Percentiles rank a stretch among this genome's conserved stretches.
phyloP scores from a whole-genome alignment of 768 basidiomycete genomes.

The Agrocybe pediades region DNA sequence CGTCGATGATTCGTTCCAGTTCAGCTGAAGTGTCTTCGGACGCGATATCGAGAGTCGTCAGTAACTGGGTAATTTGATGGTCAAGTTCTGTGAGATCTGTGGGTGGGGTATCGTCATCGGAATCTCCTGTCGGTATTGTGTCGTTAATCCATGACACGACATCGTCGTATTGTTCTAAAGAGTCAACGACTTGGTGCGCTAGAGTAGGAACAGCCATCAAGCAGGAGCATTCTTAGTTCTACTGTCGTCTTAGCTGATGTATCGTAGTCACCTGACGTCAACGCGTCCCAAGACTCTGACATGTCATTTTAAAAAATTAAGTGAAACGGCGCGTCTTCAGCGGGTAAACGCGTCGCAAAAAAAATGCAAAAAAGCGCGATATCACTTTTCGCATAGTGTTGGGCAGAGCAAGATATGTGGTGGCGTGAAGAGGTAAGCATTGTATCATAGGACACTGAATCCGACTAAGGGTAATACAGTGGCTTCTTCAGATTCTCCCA shows the following conservation, averaged over 20 bases:
- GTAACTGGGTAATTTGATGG: slow-evolving; percentile 70
- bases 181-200: slow-evolving; percentile 47
- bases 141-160: slow-evolving; percentile 75
- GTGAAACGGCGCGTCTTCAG: too few relatives aligned
- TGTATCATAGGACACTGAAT: slow-evolving; percentile 13
- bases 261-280: background rate
- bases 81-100: slow-evolving; percentile 62
- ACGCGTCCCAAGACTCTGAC: background rate
- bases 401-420: too few relatives aligned
- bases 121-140: slow-evolving; percentile 43
- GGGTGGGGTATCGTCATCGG: slow-evolving; percentile 23
- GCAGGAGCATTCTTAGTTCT: too few relatives aligned
- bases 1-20: slow-evolving; percentile 88
- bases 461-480: slow-evolving; percentile 54
- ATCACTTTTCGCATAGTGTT: too few relatives aligned
- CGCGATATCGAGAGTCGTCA: slow-evolving; percentile 82
- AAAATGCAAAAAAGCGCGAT: too few relatives aligned
- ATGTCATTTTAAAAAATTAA: too few relatives aligned
- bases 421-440: background rate
- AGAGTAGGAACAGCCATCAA: slow-evolving; percentile 34
- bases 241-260: too few relatives aligned
- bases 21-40: slow-evolving; percentile 86
- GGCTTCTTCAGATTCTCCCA: slow-evolving; percentile 58
- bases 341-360: too few relatives aligned
- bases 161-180: slow-evolving; percentile 63